Evolutionary conservation across 306 rosid species (phyloP).

Genomic region (Pueraria montana): DNA sequence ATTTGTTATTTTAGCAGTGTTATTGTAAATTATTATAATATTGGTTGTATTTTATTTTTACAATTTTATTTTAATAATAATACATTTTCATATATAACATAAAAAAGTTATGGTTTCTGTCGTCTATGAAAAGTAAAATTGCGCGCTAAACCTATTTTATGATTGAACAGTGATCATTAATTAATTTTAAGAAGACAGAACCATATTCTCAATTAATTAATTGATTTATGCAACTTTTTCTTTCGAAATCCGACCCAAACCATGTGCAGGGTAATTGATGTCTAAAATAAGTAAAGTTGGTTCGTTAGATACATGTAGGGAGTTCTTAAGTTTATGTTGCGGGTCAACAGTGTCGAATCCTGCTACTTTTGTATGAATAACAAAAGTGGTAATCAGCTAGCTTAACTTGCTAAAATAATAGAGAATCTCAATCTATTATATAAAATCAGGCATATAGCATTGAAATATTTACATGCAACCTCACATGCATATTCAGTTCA

Average conservation of each 20-base stretch:
- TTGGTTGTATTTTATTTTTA: no score
- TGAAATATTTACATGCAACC: neutral
- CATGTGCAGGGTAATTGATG: constrained; percentile 6
- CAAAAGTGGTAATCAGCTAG: neutral
- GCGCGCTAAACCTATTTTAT: neutral
- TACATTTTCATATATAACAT: neutral
- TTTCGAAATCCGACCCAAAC: neutral
- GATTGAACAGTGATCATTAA: neutral
- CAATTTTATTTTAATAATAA: no score
- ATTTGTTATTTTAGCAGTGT: no score
- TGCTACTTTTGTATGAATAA: neutral
- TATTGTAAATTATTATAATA: no score
- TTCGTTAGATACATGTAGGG: neutral
- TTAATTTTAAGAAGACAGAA: neutral
- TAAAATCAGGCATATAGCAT: neutral
- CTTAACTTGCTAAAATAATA: constrained; percentile 1
- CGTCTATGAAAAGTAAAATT: neutral
- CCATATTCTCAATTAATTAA: neutral
- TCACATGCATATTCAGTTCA: constrained; percentile 14
- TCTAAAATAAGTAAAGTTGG: neutral
- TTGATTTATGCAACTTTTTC: neutral
- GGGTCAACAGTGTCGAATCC: neutral
- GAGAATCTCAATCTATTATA: constrained; percentile 29
- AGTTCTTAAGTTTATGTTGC: neutral
- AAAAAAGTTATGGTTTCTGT: neutral